Evolutionary conservation across 768 basidiomycete genomes (phyloP), one percentile per base, ranked within the genome.

Genomic region (Mycena olivaceomarginata): DNA sequence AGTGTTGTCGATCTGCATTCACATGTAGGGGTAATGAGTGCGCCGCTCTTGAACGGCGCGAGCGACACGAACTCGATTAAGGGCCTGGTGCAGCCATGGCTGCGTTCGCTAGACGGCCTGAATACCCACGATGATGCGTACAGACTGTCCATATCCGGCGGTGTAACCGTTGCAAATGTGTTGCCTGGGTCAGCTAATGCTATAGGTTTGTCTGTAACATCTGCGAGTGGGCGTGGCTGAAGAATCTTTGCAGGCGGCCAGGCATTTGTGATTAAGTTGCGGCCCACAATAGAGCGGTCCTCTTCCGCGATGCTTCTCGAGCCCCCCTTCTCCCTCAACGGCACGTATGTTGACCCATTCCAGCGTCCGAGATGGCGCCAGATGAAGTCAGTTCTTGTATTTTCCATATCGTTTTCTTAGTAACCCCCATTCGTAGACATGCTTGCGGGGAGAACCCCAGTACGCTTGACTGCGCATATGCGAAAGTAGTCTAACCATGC

Each of bases 71-170:
- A 94, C 82, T 95, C 94, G 2, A 40, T 76, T 13, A 88, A 91
- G 10, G 90, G 88, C 0, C 84, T 90, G 12, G 87, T 91, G 16
- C 83, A 89, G 41, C 93, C 94, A 3, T 94, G 92, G 92, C 84
- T 96, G 13, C 89, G 94, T 45, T 92, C 91, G 13, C 84, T 96
- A 22, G 94, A 96, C 76, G 94, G 90, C 0, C 82, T 96, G 77
- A 95, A 96, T 82, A 95, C 94, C 0, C 94, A 94, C 73, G 95
- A 96, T 82, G 87, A 87, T 2, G 87, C 91, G 2, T 94, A 92
- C 80, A 84, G 87, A 18, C 86, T 92, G 5, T 85, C 91, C 5
- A 88, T 94, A 18, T 84, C 95, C 0, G 96, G 96, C 2, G 96
- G 91, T 0, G 91, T 96, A 7, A 95, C 96, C 0, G 94, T 94